A percentile compares a stretch with the other conserved stretches of the same genome.
Evolutionary conservation across 345 rosid genomes (phyloP).

Genomic region (Murraya koenigii): DNA sequence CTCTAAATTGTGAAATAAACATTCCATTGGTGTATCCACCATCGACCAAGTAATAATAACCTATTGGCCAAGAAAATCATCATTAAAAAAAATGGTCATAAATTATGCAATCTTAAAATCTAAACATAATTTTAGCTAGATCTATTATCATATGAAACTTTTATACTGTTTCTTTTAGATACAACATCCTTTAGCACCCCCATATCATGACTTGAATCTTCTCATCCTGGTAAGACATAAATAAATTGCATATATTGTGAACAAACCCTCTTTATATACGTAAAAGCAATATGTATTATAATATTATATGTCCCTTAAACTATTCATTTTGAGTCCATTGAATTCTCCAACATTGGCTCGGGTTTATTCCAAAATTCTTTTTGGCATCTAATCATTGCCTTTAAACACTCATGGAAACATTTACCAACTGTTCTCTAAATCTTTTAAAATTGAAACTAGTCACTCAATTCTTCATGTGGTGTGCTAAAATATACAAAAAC

Average conservation of each 20-base stretch:
- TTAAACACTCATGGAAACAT: too few species aligned
- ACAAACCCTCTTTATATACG: too few species aligned
- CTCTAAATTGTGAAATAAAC: too few species aligned
- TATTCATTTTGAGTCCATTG: neutral
- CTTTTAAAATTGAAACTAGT: too few species aligned
- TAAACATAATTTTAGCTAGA: neutral
- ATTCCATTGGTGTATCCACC: too few species aligned
- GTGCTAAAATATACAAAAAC: neutral
- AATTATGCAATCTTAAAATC: neutral
- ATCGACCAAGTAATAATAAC: too few species aligned
- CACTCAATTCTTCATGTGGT: neutral
- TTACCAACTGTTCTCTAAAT: too few species aligned
- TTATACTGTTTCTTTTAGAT: neutral
- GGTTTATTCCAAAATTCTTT: too few species aligned
- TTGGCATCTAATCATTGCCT: too few species aligned
- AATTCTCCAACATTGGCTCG: too few species aligned
- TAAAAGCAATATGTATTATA: neutral
- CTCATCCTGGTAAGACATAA: too few species aligned
- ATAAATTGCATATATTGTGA: too few species aligned
- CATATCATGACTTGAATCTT: neutral
- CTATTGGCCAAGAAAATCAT: neutral
- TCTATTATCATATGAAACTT: neutral
- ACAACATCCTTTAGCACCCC: neutral
- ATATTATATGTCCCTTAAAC: neutral
- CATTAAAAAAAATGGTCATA: conserved; percentile 11